A percentile compares a stretch with the other conserved stretches of the same genome.
phyloP scores from a whole-genome alignment of 805 yeast species.

The Pichia membranifaciens region DNA sequence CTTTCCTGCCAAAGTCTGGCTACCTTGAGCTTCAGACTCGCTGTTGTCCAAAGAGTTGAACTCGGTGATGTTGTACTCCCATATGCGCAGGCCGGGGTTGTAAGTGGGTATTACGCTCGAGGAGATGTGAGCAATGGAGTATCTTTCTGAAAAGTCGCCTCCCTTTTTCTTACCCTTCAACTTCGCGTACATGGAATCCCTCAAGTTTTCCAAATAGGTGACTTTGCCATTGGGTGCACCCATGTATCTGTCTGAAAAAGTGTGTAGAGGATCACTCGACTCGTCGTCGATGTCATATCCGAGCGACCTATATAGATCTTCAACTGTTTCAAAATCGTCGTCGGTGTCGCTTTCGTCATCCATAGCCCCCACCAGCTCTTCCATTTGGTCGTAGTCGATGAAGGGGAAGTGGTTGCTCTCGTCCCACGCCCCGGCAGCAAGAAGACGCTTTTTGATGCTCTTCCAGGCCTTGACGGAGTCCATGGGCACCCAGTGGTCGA shows the following conservation, averaged over 20 bases:
- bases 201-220: conserved; percentile 51
- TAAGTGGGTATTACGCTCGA: conserved; percentile 80
- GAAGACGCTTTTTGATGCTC: conserved; percentile 31
- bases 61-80: conserved; percentile 77
- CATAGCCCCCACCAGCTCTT: conserved; percentile 13
- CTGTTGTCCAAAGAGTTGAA: conserved; percentile 20
- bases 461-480: conserved; percentile 66
- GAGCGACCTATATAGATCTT: conserved; percentile 9
- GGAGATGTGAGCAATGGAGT: conserved; percentile 62
- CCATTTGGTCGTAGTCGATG: conserved; percentile 24
- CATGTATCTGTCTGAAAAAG: conserved; percentile 36
- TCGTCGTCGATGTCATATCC: conserved; percentile 22
- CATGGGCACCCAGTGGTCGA: conserved; percentile 77
- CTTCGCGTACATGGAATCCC: conserved; percentile 47
- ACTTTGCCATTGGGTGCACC: conserved; percentile 67
- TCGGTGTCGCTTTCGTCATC: conserved; percentile 16
- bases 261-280: conserved; percentile 10
- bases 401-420: conserved; percentile 18
- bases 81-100: conserved; percentile 75
- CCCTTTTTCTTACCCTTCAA: conserved; percentile 41
- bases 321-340: conserved; percentile 12
- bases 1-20: no score
- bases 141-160: conserved; percentile 48
- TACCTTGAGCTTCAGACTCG: background rate
- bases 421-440: conserved; percentile 20